phyloP scores from a whole-genome alignment of 192 early-diverging fungal species.

The Martensiomyces pterosporus region DNA sequence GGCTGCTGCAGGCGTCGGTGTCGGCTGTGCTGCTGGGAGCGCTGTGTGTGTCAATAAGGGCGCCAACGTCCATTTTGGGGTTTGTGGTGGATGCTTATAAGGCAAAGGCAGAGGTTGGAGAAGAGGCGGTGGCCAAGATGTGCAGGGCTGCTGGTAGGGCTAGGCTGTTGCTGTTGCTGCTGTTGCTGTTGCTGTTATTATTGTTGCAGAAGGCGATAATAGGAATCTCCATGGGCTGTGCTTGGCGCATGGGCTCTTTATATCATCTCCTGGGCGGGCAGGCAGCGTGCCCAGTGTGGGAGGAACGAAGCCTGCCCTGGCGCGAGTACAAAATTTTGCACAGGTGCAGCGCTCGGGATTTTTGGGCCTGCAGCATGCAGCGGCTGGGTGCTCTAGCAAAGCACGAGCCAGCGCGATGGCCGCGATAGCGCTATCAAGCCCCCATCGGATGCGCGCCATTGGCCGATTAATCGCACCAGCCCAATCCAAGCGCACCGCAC shows the following conservation, averaged over 20 bases:
- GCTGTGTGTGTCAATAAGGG: too few relatives aligned
- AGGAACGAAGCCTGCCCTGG: too few relatives aligned
- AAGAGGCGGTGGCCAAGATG: too few relatives aligned
- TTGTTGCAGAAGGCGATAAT: not conserved
- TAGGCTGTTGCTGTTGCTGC: too few relatives aligned
- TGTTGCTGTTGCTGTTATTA: not conserved
- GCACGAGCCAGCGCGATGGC: slow-evolving; percentile 24
- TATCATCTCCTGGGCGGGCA: too few relatives aligned
- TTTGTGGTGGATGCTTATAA: not conserved
- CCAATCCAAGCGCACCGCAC: too few relatives aligned
- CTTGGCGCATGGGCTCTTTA: not conserved
- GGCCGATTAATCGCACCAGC: slow-evolving; percentile 16
- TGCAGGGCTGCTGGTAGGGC: too few relatives aligned
- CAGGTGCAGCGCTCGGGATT: slow-evolving; percentile 22
- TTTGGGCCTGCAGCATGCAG: slow-evolving; percentile 11
- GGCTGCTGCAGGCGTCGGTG: not conserved
- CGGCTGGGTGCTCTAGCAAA: slow-evolving; percentile 13
- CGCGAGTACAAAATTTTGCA: too few relatives aligned
- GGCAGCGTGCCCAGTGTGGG: too few relatives aligned
- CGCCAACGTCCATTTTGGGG: slow-evolving; percentile 13
- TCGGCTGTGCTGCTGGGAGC: too few relatives aligned
- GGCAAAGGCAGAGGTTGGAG: not conserved
- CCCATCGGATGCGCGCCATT: slow-evolving; percentile 10
- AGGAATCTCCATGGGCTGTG: not conserved
- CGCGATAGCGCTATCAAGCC: slow-evolving; percentile 9